Evolutionary conservation across 2,329 filamentous ascomycete genomes (phyloP), one percentile per base, ranked within the genome.

Genomic region (Colletotrichum acutatum): DNA sequence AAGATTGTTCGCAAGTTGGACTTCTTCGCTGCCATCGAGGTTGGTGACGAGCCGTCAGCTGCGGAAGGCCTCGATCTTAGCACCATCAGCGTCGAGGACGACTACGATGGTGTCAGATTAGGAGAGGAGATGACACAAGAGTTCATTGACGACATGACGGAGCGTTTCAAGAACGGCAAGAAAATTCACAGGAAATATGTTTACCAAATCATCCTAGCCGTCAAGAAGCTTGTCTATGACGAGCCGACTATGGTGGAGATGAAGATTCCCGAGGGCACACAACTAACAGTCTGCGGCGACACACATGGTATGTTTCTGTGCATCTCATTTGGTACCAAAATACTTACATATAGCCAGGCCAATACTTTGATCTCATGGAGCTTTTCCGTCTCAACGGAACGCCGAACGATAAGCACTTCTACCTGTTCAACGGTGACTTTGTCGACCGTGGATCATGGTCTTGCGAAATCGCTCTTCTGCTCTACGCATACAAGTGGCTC

Each of bases 391-490:
- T 97, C 70, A 98, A 98, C 78, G 97, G 97, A 54, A 90, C 88
- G 75, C 97, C 97, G 0, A 90, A 89, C 19, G 94, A 96, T 74
- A 94, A 93, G 80, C 95, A 98, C 82, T 94, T 92, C 82, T 99
- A 98, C 81, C 89, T 99, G 14, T 99, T 99, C 89, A 99, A 99
- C 82, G 97, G 97, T 76, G 97, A 99, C 84, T 99, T 99, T 80
- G 97, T 99, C 66, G 97, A 99, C 82, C 91, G 97, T 81, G 97
- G 97, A 32, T 98, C 95, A 49, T 99, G 97, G 97, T 98, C 96
- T 7, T 95, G 92, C n/a, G 97, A 99, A 82, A 97, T 99, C 77
- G 96, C 95, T 12, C 88, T 99, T 59, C 87, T 98, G 12, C 88
- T 99, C 24, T 99, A 98, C 83, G 94, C 96, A 57, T 97, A 98